Evolutionary conservation across 2,329 filamentous ascomycete genomes (phyloP), one percentile per base, ranked within the genome.

Genomic region (Apiospora sp.): DNA sequence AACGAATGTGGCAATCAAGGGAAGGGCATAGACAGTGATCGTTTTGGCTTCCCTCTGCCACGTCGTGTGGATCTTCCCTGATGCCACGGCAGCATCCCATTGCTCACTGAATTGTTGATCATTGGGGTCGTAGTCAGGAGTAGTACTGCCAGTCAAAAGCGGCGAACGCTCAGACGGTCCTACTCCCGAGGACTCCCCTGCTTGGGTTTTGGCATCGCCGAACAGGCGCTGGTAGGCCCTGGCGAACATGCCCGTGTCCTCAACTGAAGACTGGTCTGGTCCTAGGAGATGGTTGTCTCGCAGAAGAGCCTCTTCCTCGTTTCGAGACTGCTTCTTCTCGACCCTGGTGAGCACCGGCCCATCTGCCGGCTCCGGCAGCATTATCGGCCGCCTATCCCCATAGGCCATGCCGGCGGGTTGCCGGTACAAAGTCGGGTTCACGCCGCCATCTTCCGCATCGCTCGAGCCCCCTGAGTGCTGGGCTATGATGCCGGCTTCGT

Each of bases 41-140:
- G 95, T 95, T 84, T 95, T 95, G 58, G 93, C 87, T 85, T 98
- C 96, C 74, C 95, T 91, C 82, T 93, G 92, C 95, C 95, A 98
- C 6, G 94, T 97, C 5, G 95, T 98, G 71, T 92, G 92, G 75
- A 98, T 95, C 79, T 91, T 89, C 14, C 95, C 94, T 0, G 92
- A 89, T 0, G 90, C 88, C 14, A 98, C 93, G 0, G 95, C 96
- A 74, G 95, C 93, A 74, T 96, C 92, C 94, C 94, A 97, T 79
- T 94, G 92, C 77, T 91, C 88, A 76, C 92, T 90, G 69, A 95
- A 86, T 70, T 88, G 86, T 67, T 90, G 89, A 5, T 87, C 84
- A 6, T 83, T 85, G 72, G 85, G 85, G 51, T 84, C 84, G 30
- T 86, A 84, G 14, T 85, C 84, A 75, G 24, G 83, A 83, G 71